Percentiles rank a stretch among this genome's conserved stretches.
Conservation (phyloP, 352 stramenopile genomes). For the Plasmopara viticola region DNA sequence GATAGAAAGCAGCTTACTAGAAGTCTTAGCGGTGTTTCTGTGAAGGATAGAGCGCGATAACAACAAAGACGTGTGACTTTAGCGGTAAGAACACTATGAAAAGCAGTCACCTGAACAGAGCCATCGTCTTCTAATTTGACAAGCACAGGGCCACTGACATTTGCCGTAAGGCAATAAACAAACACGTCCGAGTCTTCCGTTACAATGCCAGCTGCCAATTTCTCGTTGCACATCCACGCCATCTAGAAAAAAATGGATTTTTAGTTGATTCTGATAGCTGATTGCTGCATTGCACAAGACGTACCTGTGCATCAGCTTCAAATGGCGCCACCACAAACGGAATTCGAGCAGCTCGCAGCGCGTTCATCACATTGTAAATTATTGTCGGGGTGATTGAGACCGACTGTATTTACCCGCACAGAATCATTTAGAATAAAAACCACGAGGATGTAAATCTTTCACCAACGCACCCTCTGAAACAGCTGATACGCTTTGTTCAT, state of each 20-base stretch:
- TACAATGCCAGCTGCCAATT: slow-evolving; percentile 53
- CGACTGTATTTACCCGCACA: slow-evolving; percentile 21
- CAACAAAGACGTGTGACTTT: not conserved
- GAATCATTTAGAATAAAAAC: not conserved
- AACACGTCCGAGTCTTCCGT: slow-evolving; percentile 79
- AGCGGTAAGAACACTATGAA: not conserved
- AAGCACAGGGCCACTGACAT: slow-evolving; percentile 46
- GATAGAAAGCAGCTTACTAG: slow-evolving; percentile 16
- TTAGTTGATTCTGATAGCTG: not conserved
- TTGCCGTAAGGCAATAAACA: slow-evolving; percentile 59
- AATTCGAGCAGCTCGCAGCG: slow-evolving; percentile 36
- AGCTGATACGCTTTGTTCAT: slow-evolving; percentile 50
- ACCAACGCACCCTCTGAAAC: slow-evolving; percentile 39
- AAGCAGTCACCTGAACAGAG: slow-evolving; percentile 32
- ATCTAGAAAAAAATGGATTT: slow-evolving; percentile 26
- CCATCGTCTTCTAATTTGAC: slow-evolving; percentile 69
- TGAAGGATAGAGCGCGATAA: slow-evolving; percentile 54
- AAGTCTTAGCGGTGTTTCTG: slow-evolving; percentile 26
- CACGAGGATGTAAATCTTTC: not conserved
- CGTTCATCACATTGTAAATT: slow-evolving; percentile 49
- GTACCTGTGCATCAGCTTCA: slow-evolving; percentile 61
- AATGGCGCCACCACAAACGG: slow-evolving; percentile 69
- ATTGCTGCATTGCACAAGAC: not conserved
- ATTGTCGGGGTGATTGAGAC: slow-evolving; percentile 64
- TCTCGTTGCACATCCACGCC: slow-evolving; percentile 73